These are phyloP conservation scores for Stachybotrys elegans DNA, from an alignment of 2,329 filamentous ascomycete genomes.

Conservation along the genomic window DNA sequence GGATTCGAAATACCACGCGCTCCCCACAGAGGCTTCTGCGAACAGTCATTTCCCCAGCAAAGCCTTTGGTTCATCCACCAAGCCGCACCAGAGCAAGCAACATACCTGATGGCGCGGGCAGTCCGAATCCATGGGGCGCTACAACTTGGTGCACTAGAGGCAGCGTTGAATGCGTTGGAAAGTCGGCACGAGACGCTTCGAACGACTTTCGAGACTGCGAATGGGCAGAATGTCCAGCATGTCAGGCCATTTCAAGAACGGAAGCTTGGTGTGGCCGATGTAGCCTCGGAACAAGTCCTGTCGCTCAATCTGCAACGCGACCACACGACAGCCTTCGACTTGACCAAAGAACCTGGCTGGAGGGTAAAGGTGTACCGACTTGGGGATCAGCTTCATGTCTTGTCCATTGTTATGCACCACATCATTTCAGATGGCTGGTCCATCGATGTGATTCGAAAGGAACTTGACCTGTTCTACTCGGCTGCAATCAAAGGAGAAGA, in stretches of 20 bases:
- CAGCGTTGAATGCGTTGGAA: constrained; percentile 10
- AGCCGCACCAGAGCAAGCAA: constrained; percentile 9
- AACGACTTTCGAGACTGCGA: constrained; percentile 9
- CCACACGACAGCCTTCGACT: constrained; percentile 8
- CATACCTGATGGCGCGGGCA: constrained; percentile 11
- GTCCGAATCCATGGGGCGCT: constrained; percentile 9
- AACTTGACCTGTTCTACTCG: constrained; percentile 11
- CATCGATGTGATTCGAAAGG: constrained; percentile 5
- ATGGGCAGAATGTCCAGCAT: constrained; percentile 4
- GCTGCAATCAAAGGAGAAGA: constrained; percentile 9
- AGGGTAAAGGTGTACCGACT: constrained; percentile 9
- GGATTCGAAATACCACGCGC: no score
- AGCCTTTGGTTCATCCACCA: constrained; percentile 15
- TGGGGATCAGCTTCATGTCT: constrained; percentile 2
- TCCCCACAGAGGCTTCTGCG: no score
- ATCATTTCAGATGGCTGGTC: constrained; percentile 20
- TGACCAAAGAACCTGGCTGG: constrained; percentile 10
- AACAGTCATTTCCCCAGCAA: constrained; percentile 13
- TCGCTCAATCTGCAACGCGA: constrained; percentile 4
- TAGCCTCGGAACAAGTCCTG: background rate
- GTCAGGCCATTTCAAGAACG: constrained; percentile 3
- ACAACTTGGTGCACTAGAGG: constrained; percentile 3
- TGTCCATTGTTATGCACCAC: constrained; percentile 17
- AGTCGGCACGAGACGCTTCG: constrained; percentile 13
- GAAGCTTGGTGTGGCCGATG: constrained; percentile 3